Base-by-base conservation (phyloP, 2,329 filamentous ascomycete species). In the Cytospora mali region DNA sequence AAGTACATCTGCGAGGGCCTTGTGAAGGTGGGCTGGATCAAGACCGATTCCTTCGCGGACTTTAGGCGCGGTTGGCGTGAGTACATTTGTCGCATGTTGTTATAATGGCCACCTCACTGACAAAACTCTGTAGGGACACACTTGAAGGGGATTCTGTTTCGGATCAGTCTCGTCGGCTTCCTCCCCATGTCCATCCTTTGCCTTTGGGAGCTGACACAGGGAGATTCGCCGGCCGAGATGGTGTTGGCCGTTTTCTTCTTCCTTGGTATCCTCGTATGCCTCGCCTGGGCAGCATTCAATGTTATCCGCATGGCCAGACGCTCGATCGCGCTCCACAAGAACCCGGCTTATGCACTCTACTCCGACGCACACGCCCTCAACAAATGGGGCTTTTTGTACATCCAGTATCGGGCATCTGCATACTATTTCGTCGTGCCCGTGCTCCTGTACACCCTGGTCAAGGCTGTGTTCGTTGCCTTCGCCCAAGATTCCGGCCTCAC, bases 331-430 rank as follows among this genome's bases (percentile, higher is more conserved):
- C 92, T 95, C 86, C 92, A 96, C 84, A 92, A 92, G 78, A 96
- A 95, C 77, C 91, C 92, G 21, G 92, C 91, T 46, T 95, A 95
- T 75, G 94, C 95, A 70, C 86, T 96, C 62, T 96, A 93, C 79
- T 95, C 92, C 9, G 92, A 96, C 72, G 90, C 91, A 4, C 84
- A 90, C 62, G 88, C 89, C 57, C 82, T 96, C 68, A 95, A 96
- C 84, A 93, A 95, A 77, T 96, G 92, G 92, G 92, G 92, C 35
- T 96, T 96, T 80, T 81, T 96, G 61, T 96, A 96, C 74, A 89
- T 96, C 55, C 92, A 94, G 73, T 96, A 93, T 81, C 89, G 92
- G 72, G 92, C 92, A 35, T 92, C 91, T 6, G 90, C 91, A 23
- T 95, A 95, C 82, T 95, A 92, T 81, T 96, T 92, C 75, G 89